phyloP scores from a whole-genome alignment of 2,329 filamentous ascomycete genomes.

The Aureobasidium namibiae region DNA sequence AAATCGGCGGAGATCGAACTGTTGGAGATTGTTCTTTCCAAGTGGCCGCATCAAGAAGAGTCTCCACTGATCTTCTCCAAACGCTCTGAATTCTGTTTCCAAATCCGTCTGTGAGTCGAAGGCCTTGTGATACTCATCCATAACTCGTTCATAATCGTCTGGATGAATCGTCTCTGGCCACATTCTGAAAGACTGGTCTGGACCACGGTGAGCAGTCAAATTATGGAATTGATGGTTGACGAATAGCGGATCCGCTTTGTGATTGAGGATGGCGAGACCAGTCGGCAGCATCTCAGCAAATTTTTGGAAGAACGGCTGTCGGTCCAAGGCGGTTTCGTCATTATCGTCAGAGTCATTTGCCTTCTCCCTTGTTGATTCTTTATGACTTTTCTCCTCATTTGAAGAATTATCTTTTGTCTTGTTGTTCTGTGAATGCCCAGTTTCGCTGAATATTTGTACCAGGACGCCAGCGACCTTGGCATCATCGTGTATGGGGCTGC shows the following conservation, averaged over 20 bases:
- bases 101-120: conserved; percentile 31
- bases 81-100: conserved; percentile 36
- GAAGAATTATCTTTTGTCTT: neutral
- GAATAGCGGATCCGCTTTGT: conserved; percentile 36
- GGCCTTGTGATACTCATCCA: conserved; percentile 35
- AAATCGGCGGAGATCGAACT: conserved; percentile 24
- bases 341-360: neutral
- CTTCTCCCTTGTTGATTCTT: neutral
- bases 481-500: conserved; percentile 19
- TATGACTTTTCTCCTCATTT: neutral
- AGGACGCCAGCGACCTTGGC: conserved; percentile 16
- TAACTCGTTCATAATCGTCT: conserved; percentile 37
- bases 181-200: conserved; percentile 33
- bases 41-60: conserved; percentile 36
- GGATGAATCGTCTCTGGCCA: conserved; percentile 40
- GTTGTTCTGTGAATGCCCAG: neutral
- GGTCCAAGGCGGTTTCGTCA: conserved; percentile 19
- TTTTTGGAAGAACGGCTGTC: conserved; percentile 35
- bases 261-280: conserved; percentile 38
- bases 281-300: conserved; percentile 40
- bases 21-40: conserved; percentile 29
- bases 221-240: conserved; percentile 40
- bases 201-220: conserved; percentile 35
- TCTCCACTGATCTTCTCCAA: conserved; percentile 29
- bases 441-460: conserved; percentile 18